Evolutionary conservation across 768 basidiomycete species (phyloP), one percentile per base, ranked within the genome.

Genomic region (Exsudoporus frostii): DNA sequence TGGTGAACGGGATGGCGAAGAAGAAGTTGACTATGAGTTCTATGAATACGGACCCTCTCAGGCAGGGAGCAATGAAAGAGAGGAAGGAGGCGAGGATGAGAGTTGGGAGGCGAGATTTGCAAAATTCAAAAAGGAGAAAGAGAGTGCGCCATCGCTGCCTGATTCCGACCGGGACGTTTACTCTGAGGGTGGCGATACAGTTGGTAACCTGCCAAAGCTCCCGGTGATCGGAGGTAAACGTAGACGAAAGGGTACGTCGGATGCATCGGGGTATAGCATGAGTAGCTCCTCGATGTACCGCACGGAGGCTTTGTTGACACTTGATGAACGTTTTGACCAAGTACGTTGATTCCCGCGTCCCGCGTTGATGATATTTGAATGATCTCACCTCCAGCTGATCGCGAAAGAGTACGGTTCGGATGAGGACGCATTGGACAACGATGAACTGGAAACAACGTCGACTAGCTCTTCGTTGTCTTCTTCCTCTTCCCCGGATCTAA

Each of bases 251-350:
- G 85, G 84, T 4, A 77, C 84, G 0, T 92, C 90, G 46, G 88
- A 92, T 57, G 93, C 91, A 9, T 92, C 91, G 20, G 94, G 92
- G 13, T 96, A 96, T 76, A 92, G 89, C 66, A 98, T 99, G 94
- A 96, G 90, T 68, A 94, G 92, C 62, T 93, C 92, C 4, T 92
- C 92, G 14, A 92, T 98, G 90, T 90, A 83, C 73, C 83, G 97
- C 41, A 98, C 91, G 58, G 88, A 93, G 60, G 86, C 92, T 1
- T 72, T 98, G 27, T 83, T 90, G 47, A 88, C 85, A 2, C 76
- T 99, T 39, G 97, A 99, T 65, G 92, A 98, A 65, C 81, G 86
- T 11, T 99, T 98, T 65, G 95, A 98, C 62, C 85, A 92, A 79
- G 97, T 92, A 59, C 56, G 79, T 63, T 19, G 24, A 37, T 49